Evolutionary conservation across 768 basidiomycete species (phyloP).

Genomic region (Aureoboletus auriporus): DNA sequence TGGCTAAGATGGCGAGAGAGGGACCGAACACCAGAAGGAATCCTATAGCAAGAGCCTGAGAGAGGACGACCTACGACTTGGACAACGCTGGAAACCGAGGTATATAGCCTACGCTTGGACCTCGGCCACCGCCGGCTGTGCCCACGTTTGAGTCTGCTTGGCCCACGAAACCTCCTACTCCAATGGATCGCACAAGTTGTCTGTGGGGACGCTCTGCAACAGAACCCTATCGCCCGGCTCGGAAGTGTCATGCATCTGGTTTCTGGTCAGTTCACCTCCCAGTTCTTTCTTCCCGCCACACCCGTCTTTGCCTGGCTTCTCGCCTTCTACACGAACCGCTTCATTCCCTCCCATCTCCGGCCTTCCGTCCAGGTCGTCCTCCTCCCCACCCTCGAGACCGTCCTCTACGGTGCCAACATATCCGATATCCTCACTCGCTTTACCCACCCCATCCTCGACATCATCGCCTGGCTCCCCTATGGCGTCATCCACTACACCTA

Average conservation of each 20-base stretch:
- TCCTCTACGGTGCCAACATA: conserved; percentile 96
- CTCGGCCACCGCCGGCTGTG: too few relatives aligned
- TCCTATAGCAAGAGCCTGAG: too few relatives aligned
- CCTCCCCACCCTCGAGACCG: conserved; percentile 90
- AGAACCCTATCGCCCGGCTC: conserved; percentile 16
- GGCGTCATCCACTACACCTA: conserved; percentile 88
- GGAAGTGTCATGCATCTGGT: conserved; percentile 18
- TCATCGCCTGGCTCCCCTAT: conserved; percentile 95
- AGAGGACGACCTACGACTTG: too few relatives aligned
- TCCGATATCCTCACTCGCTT: conserved; percentile 94
- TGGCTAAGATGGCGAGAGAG: too few relatives aligned
- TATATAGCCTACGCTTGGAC: too few relatives aligned
- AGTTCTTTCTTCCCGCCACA: conserved; percentile 86
- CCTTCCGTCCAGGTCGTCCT: conserved; percentile 88
- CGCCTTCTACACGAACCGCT: conserved; percentile 81
- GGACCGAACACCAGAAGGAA: too few relatives aligned
- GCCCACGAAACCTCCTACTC: too few relatives aligned
- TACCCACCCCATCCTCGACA: conserved; percentile 89
- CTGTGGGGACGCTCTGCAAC: conserved; percentile 7
- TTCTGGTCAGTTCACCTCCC: conserved; percentile 56
- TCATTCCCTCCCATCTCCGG: conserved; percentile 71
- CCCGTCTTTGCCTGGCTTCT: conserved; percentile 87
- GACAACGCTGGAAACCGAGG: too few relatives aligned
- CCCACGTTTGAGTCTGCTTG: too few relatives aligned
- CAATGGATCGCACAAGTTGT: conserved; percentile 14